phyloP scores from a whole-genome alignment of 805 yeast species.

The Cephaloascus fragrans region DNA sequence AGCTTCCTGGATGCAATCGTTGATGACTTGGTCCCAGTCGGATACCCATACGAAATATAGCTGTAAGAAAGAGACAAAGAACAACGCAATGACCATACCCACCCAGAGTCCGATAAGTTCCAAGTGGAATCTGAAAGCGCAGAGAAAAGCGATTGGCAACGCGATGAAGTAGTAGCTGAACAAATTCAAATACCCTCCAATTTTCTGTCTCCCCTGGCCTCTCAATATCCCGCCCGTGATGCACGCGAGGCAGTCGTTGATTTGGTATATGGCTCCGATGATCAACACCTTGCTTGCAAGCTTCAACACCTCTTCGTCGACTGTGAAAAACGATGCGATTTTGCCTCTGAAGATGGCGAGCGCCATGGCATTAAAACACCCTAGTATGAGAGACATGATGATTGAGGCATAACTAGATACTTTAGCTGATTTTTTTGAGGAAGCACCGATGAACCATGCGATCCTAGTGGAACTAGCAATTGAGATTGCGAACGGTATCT shows the following conservation, averaged over 20 bases:
- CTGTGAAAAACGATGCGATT: conserved; percentile 26
- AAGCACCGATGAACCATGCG: conserved; percentile 71
- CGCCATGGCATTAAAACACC: not conserved
- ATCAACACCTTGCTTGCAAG: conserved; percentile 26
- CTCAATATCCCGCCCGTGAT: conserved; percentile 28
- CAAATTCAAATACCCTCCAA: conserved; percentile 30
- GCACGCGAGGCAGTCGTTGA: conserved; percentile 28
- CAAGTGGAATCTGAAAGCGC: conserved; percentile 23
- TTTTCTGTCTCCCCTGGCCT: conserved; percentile 35
- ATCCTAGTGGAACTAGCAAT: conserved; percentile 70
- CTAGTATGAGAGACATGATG: not conserved
- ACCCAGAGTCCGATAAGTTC: conserved; percentile 30
- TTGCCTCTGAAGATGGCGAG: conserved; percentile 12
- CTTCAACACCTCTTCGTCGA: conserved; percentile 19
- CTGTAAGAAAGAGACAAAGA: conserved; percentile 27
- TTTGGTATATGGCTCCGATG: conserved; percentile 28
- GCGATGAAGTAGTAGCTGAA: conserved; percentile 30
- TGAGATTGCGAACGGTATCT: conserved; percentile 67
- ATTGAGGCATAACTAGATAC: not conserved
- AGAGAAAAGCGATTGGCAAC: conserved; percentile 26
- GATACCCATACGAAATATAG: conserved; percentile 24
- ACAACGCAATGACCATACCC: conserved; percentile 26
- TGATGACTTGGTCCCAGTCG: conserved; percentile 33
- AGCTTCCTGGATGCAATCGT: conserved; percentile 31
- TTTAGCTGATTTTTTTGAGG: conserved; percentile 24